Percentiles rank a stretch among this genome's conserved stretches.
Conservation (phyloP, 2,329 filamentous ascomycete species). For the Huntiella omanensis region DNA sequence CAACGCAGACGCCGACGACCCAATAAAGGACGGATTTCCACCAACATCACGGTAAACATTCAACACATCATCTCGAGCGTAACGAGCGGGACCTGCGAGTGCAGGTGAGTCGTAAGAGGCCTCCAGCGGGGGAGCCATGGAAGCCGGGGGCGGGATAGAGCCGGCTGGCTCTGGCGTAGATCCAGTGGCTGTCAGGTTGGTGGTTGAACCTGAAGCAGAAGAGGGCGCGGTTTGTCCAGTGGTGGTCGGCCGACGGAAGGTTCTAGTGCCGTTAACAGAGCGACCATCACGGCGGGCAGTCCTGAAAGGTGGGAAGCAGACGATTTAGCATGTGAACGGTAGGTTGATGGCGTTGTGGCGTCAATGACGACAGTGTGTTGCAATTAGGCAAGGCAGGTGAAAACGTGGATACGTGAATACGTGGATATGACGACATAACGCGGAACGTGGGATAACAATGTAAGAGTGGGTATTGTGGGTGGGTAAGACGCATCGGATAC, state of each 20-base stretch:
- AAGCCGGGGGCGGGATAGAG: background rate
- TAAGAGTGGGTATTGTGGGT: too few relatives aligned
- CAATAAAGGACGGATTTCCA: conserved; percentile 27
- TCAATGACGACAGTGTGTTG: too few relatives aligned
- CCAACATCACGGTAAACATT: conserved; percentile 39
- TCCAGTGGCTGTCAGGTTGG: too few relatives aligned
- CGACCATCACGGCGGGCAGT: conserved; percentile 34
- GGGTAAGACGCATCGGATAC: too few relatives aligned
- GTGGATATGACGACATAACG: too few relatives aligned
- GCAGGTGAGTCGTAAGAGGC: conserved; percentile 17
- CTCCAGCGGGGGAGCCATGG: conserved; percentile 9
- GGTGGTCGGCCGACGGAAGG: conserved; percentile 44
- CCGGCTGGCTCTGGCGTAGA: conserved; percentile 11
- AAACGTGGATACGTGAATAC: background rate
- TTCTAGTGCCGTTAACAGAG: conserved; percentile 42
- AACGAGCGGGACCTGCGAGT: conserved; percentile 35
- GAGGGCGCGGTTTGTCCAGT: conserved; percentile 27
- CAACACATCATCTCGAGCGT: conserved; percentile 63
- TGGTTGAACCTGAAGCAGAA: conserved; percentile 20
- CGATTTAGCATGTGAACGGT: background rate
- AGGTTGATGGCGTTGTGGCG: too few relatives aligned
- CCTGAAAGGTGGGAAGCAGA: conserved; percentile 22
- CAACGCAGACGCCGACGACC: conserved; percentile 21
- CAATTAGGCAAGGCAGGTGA: too few relatives aligned
- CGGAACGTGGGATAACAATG: too few relatives aligned